These are phyloP conservation scores for Arachis monticola DNA, from an alignment of 331 rosid genomes.

Conservation along the genomic window DNA sequence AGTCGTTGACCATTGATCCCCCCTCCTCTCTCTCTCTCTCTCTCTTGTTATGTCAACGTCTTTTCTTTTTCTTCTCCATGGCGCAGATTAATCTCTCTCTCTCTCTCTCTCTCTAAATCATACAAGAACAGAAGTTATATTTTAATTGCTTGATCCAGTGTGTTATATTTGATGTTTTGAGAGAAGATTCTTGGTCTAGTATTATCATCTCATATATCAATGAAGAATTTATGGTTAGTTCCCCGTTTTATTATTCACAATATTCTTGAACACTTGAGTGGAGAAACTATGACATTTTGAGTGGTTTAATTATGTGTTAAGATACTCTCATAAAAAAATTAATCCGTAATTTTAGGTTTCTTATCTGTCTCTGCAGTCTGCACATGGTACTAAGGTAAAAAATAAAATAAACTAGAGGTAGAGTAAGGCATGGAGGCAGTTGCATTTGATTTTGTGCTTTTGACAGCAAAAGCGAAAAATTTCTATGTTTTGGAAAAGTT, in stretches of 20 bases:
- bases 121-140: conserved; percentile 9
- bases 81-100: background rate
- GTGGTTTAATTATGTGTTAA: background rate
- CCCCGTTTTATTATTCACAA: background rate
- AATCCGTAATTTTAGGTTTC: background rate
- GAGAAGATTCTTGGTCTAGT: background rate
- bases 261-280: background rate
- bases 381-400: background rate
- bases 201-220: background rate
- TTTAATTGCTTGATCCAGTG: background rate
- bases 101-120: conserved; percentile 12
- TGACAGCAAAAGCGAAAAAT: background rate
- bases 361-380: background rate
- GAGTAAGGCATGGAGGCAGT: conserved; percentile 21
- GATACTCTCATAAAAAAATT: background rate
- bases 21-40: background rate
- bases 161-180: background rate
- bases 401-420: background rate
- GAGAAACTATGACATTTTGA: background rate
- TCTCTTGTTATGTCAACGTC: background rate
- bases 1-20: conserved; percentile 36
- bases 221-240: background rate
- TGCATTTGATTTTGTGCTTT: conserved; percentile 19
- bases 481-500: background rate
- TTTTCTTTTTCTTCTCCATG: background rate